These are phyloP conservation scores for Pleoardoris graminearum DNA, from an alignment of 2,329 filamentous ascomycete species.

Conservation along the genomic window DNA sequence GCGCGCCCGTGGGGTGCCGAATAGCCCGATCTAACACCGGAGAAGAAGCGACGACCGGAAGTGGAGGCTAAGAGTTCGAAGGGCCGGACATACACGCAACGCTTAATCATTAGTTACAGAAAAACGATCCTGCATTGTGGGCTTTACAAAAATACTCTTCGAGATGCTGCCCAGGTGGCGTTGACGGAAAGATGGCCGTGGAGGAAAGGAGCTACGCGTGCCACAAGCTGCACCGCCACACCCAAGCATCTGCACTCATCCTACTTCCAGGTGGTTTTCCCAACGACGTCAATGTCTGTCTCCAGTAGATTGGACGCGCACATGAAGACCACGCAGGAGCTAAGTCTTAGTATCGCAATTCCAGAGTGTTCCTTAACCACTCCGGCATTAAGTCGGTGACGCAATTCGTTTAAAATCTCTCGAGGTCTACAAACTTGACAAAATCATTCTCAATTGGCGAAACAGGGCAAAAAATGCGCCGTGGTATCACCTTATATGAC, in stretches of 20 bases:
- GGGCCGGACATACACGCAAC: neutral
- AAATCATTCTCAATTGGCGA: neutral
- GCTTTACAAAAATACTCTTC: neutral
- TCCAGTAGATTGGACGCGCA: too few species aligned
- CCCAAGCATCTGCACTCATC: too few species aligned
- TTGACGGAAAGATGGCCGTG: neutral
- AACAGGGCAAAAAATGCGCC: neutral
- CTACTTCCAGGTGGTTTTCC: too few species aligned
- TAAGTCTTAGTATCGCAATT: too few species aligned
- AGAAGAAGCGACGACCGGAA: neutral
- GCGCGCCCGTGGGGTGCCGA: too few species aligned
- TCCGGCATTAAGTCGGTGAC: too few species aligned
- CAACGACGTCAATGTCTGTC: too few species aligned
- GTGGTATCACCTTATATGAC: conserved; percentile 3
- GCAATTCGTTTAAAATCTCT: too few species aligned
- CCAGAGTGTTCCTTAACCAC: too few species aligned
- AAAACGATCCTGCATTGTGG: neutral
- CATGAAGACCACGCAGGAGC: too few species aligned
- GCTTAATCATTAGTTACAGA: neutral
- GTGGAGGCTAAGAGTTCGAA: neutral
- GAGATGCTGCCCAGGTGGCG: neutral
- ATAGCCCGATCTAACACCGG: neutral
- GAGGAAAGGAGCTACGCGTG: too few species aligned
- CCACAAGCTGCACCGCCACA: too few species aligned
- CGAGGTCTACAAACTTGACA: neutral